Base-by-base conservation (phyloP, 768 basidiomycete genomes). In the Russula olivacea region DNA sequence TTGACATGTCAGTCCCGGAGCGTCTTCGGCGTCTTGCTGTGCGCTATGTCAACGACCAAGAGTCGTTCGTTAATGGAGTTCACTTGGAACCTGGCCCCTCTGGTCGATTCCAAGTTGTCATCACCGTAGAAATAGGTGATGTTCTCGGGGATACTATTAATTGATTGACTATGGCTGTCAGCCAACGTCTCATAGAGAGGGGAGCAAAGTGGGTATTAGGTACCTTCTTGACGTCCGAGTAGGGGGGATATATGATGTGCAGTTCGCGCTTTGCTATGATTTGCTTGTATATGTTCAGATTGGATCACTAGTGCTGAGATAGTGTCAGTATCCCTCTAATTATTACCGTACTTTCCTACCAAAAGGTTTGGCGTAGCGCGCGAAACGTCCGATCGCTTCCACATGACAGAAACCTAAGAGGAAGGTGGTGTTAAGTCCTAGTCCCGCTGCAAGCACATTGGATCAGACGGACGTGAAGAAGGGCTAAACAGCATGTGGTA, bases 81-180 rank as follows among this genome's bases (percentile, higher is more conserved):
- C 30, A 28, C 36, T 19, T 50, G 28, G 54, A 55, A n/a, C 36
- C 23, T 1, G n/a, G 47, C 4, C 34, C 38, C 8, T 23, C 36
- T 17, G 61, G 61, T 32, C 54, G 30, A 40, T 23, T 56, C 14
- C 45, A 38, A 32, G 47, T 56, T 5, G 28, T 56, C 28, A 61
- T 61, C 28, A 43, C 17, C 15, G 2, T 56, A 6, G 61, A 61
- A 6, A 43, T 56, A 17, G 28, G 41, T 36, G 43, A 34, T 11
- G 19, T 21, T n/a, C 23, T 51, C 36, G 25, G n/a, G 21, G 45
- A 36, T 19, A 7, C 4, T 8, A 34, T 12, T 30, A n/a, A n/a
- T 45, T 21, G 43, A 45, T 3, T 45, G 17, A n/a, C 43, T 19
- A 43, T 9, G 7, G 17, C 8, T 45, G 19, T 45, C 19, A 45